phyloP scores from a whole-genome alignment of 2,329 filamentous ascomycete species.

The Xylaria sp. region DNA sequence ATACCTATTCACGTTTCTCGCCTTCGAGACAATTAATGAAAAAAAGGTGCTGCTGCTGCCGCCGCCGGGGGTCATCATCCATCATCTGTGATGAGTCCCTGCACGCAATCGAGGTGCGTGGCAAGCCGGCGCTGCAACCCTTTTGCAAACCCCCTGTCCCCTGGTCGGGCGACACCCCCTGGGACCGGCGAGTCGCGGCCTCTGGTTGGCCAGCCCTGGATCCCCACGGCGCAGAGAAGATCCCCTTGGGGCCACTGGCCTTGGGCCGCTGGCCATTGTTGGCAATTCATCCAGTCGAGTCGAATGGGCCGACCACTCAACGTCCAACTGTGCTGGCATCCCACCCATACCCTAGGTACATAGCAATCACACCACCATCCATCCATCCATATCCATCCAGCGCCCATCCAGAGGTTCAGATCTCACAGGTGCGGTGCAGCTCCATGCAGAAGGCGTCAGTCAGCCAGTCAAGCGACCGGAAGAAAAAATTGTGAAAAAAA shows the following conservation, averaged over 20 bases:
- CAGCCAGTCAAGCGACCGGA: neutral
- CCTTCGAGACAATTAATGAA: neutral
- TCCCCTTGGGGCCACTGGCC: constrained; percentile 12
- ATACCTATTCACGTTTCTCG: neutral
- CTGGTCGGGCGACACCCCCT: neutral
- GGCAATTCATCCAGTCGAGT: no score
- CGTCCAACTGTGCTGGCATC: constrained; percentile 20
- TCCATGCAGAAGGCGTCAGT: neutral
- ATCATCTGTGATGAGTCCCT: neutral
- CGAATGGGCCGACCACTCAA: constrained; percentile 20
- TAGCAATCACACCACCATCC: constrained; percentile 17
- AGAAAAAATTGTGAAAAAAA: neutral
- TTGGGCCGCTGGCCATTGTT: constrained; percentile 1
- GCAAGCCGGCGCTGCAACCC: constrained; percentile 17
- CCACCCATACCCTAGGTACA: no score
- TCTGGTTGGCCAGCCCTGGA: constrained; percentile 15
- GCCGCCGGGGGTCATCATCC: neutral
- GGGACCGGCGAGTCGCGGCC: neutral
- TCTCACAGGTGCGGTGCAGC: constrained; percentile 1
- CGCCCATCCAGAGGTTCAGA: no score
- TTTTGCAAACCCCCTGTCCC: constrained; percentile 12
- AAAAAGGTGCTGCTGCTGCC: neutral
- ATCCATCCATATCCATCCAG: no score
- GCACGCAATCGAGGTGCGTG: constrained; percentile 4
- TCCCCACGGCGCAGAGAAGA: constrained; percentile 18